Evolutionary conservation across 2,329 filamentous ascomycete species (phyloP).

Genomic region (Fusarium xyrophilum): DNA sequence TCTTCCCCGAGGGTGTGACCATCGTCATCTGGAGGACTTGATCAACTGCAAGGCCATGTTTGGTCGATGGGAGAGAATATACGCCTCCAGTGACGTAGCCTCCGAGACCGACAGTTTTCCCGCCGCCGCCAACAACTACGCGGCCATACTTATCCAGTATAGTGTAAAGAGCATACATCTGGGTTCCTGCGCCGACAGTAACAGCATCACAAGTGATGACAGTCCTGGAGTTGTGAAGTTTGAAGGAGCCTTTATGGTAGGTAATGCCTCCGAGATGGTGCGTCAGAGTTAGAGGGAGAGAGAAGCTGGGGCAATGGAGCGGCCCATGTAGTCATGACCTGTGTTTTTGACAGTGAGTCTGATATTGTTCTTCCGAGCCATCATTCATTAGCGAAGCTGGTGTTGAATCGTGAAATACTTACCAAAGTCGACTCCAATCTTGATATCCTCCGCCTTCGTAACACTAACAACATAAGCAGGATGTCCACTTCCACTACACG

Average conservation of each 20-base stretch:
- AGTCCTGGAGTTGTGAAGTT: slow-evolving; percentile 50
- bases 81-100: slow-evolving; percentile 69
- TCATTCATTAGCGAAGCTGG: not conserved
- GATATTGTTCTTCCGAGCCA: slow-evolving; percentile 52
- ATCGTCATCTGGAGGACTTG: slow-evolving; percentile 66
- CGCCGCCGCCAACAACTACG: slow-evolving; percentile 62
- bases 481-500: slow-evolving; percentile 47
- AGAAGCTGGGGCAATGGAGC: slow-evolving; percentile 57
- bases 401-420: not conserved
- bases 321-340: slow-evolving; percentile 54
- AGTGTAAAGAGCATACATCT: slow-evolving; percentile 57
- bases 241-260: slow-evolving; percentile 51
- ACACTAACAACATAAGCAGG: slow-evolving; percentile 49
- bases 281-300: slow-evolving; percentile 63
- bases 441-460: slow-evolving; percentile 45
- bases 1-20: slow-evolving; percentile 59
- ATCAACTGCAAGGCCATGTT: slow-evolving; percentile 67
- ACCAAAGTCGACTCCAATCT: slow-evolving; percentile 53
- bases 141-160: slow-evolving; percentile 54
- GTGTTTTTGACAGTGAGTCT: slow-evolving; percentile 52
- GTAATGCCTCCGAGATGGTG: slow-evolving; percentile 53
- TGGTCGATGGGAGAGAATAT: slow-evolving; percentile 60
- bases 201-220: slow-evolving; percentile 57
- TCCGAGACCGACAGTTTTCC: slow-evolving; percentile 63
- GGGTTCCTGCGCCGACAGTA: slow-evolving; percentile 60